phyloP scores from a whole-genome alignment of 208 protist genomes.

The Crithidia thermophila region DNA sequence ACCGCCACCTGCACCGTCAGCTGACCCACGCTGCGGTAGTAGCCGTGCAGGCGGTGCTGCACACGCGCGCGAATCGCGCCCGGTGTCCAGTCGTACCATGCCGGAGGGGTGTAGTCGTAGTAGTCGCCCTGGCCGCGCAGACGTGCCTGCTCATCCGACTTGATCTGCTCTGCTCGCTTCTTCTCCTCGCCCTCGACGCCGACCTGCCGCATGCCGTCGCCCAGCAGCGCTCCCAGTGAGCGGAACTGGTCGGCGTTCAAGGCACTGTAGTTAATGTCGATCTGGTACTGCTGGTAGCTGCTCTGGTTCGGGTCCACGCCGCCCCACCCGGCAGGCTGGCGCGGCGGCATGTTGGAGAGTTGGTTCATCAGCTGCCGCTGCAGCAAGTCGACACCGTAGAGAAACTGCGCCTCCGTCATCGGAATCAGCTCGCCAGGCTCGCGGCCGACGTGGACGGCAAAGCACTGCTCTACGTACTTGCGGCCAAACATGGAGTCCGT shows the following conservation, averaged over 20 bases:
- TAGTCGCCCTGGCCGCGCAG: conserved; percentile 4
- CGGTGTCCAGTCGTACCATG: conserved; percentile 83
- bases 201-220: conserved; percentile 70
- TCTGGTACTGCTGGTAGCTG: conserved; percentile 54
- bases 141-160: conserved; percentile 28
- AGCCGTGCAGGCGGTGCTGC: conserved; percentile 57
- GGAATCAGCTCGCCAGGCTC: conserved; percentile 77
- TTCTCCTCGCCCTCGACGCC: conserved; percentile 67
- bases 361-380: conserved; percentile 70
- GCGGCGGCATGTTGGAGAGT: conserved; percentile 34
- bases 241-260: conserved; percentile 85
- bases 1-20: conserved; percentile 62
- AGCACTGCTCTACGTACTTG: conserved; percentile 86
- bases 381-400: conserved; percentile 76
- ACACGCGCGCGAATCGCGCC: conserved; percentile 63
- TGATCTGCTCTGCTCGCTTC: conserved; percentile 31
- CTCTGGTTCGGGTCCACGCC: conserved; percentile 28
- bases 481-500: conserved; percentile 64
- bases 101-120: conserved; percentile 56
- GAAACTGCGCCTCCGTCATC: conserved; percentile 80
- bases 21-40: conserved; percentile 66
- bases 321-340: conserved; percentile 21
- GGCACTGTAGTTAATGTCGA: conserved; percentile 70
- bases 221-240: conserved; percentile 69
- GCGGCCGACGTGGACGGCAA: conserved; percentile 79